These are phyloP conservation scores for Linaria vulgaris DNA, from an alignment of 257 asterid species.

Conservation along the genomic window DNA sequence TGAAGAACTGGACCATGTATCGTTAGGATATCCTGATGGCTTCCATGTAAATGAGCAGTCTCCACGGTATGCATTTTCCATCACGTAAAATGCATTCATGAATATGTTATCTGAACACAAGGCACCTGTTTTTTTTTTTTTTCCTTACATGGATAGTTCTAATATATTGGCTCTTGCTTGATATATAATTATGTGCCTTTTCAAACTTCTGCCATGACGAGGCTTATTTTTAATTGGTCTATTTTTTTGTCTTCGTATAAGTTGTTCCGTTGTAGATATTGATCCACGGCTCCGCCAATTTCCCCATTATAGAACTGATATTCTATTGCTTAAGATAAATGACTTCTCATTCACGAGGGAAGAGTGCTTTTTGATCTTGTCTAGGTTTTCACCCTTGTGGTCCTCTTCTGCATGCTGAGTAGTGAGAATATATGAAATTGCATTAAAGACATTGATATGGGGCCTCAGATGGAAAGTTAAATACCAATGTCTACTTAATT, in stretches of 20 bases:
- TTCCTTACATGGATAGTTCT: background rate
- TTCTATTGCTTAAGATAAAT: too few species aligned
- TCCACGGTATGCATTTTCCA: constrained; percentile 49
- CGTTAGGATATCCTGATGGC: constrained; percentile 48
- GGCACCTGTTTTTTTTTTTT: background rate
- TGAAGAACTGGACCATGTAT: constrained; percentile 47
- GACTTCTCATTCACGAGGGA: too few species aligned
- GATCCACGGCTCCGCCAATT: too few species aligned
- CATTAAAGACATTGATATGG: background rate
- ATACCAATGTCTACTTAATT: background rate
- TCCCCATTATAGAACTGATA: too few species aligned
- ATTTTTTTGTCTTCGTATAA: background rate
- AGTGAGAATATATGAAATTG: background rate
- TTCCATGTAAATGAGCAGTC: constrained; percentile 46
- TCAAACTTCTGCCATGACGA: background rate
- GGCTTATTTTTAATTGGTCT: too few species aligned
- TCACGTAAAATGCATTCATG: background rate
- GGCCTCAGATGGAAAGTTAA: background rate
- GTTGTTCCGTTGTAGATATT: background rate
- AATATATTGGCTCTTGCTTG: too few species aligned
- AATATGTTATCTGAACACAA: background rate
- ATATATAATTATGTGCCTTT: too few species aligned
- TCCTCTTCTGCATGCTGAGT: background rate
- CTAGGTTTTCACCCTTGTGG: constrained; percentile 2
- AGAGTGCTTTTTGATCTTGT: background rate